Conservation (phyloP, 768 basidiomycete species). For the Suillus tomentosus region DNA sequence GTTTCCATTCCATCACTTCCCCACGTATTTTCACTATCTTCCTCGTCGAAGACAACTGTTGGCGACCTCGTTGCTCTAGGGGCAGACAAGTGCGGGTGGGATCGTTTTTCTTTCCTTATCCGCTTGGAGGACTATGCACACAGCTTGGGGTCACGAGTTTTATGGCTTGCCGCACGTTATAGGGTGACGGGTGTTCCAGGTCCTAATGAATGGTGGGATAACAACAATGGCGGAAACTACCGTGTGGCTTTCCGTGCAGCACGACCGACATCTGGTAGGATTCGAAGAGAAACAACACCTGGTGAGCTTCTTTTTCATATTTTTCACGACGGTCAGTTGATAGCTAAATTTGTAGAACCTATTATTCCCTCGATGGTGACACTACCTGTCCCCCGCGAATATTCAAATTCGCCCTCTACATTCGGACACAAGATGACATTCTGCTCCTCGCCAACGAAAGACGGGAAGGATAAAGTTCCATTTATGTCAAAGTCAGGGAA, state of each 20-base stretch:
- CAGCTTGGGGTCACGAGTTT: conserved; percentile 48
- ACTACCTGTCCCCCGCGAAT: conserved; percentile 17
- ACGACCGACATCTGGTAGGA: not conserved
- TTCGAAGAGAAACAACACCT: conserved; percentile 25
- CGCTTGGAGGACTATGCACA: conserved; percentile 71
- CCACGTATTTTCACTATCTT: conserved; percentile 21
- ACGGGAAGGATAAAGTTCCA: not conserved
- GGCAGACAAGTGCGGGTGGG: conserved; percentile 41
- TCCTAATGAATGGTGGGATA: conserved; percentile 90
- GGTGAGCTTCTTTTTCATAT: conserved; percentile 16
- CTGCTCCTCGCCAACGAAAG: not conserved
- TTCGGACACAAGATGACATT: conserved; percentile 4
- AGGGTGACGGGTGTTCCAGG: conserved; percentile 34
- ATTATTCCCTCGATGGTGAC: not conserved
- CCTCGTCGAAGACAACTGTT: conserved; percentile 4
- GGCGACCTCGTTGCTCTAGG: not conserved
- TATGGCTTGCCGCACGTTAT: conserved; percentile 67
- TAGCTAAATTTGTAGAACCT: conserved; percentile 13
- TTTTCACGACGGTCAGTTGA: not conserved
- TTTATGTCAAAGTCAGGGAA: conserved; percentile 19
- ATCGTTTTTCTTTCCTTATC: conserved; percentile 62
- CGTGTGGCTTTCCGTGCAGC: conserved; percentile 59
- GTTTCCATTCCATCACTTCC: conserved; percentile 45
- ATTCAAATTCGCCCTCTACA: conserved; percentile 4
- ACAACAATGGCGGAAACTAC: conserved; percentile 81